Evolutionary conservation across 2,329 filamentous ascomycete genomes (phyloP).

Genomic region (Fusarium sp.): DNA sequence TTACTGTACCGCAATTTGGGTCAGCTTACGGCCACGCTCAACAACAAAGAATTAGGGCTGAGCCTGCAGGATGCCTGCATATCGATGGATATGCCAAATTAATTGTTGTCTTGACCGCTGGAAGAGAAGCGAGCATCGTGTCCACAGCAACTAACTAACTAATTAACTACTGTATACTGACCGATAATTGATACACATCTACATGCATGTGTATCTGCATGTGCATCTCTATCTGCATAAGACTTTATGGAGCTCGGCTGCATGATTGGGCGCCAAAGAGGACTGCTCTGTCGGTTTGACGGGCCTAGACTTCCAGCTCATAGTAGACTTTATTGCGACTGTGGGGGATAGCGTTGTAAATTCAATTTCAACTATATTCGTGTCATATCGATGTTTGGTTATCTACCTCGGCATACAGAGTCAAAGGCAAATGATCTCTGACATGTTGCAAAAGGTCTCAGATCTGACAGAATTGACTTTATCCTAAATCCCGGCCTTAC

Average conservation of each 20-base stretch:
- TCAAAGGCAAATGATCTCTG: background rate
- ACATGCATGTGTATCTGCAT: background rate
- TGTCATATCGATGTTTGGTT: constrained; percentile 1
- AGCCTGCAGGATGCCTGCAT: constrained; percentile 11
- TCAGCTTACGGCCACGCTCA: constrained; percentile 34
- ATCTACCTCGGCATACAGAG: background rate
- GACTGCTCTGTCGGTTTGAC: constrained; percentile 15
- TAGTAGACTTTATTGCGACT: constrained; percentile 12
- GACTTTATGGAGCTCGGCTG: constrained; percentile 8
- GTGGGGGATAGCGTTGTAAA: constrained; percentile 20
- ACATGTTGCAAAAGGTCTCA: constrained; percentile 26
- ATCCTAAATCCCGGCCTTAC: constrained; percentile 8
- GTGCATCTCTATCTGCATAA: background rate
- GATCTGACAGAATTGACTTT: constrained; percentile 5
- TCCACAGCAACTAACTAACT: constrained; percentile 6
- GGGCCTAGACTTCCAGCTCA: constrained; percentile 21
- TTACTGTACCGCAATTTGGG: constrained; percentile 4
- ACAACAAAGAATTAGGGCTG: constrained; percentile 33
- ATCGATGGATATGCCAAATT: background rate
- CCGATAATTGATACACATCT: constrained; percentile 9
- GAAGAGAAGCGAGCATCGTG: constrained; percentile 34
- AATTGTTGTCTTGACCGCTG: constrained; percentile 37
- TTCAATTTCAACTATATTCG: background rate
- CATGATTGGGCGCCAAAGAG: constrained; percentile 22
- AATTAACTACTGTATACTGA: background rate